Base-by-base conservation (phyloP, 371 early-diverging fungal genomes). In the Fennellomyces sp. region DNA sequence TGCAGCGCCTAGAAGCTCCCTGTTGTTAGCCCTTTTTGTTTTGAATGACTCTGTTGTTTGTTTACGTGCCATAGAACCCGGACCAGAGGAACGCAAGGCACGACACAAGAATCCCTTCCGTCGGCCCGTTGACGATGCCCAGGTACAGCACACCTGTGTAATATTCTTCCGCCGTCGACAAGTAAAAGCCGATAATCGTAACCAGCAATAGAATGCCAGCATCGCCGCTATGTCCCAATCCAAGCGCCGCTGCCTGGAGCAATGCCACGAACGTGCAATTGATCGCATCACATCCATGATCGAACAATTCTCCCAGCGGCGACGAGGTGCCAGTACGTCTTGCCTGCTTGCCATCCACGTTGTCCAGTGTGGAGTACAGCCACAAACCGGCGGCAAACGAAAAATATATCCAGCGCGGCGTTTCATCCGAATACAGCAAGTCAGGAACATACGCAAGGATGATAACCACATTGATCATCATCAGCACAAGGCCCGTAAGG, bases 301-400 rank as follows among this genome's bases (percentile, higher is more conserved):
- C 94, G 73, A 94, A 97, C 27, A 99, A 81, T 77, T 98, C 97
- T 23, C 99, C 99, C 25, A 98, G 82, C 5, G 98, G 95, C n/a
- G 94, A 93, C 2, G 91, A 89, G 3, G 93, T 80, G n/a, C 91
- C 90, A 19, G 97, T 97, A 56, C 94, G 81, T 54, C 99, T 56
- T 29, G 65, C 65, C 52, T 65, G 99, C 78, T 94, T 93, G 42
- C 99, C 99, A 74, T 99, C 99, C 27, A 99, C 91, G 62, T 93
- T 94, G 80, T 99, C 99, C 67, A 97, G 90, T 17, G 97, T 94
- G 56, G 93, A 93, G 74, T 98, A 98, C 31, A 97, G 73, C 90
- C 94, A 97, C 58, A 98, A 78, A 45, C 94, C 93, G 15, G 92
- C 68, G 7, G 91, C 92, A 78, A 90, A 95, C 66, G 82, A 86